These are phyloP conservation scores for Diversispora epigaea DNA, from an alignment of 192 early-diverging fungal genomes.

Conservation along the genomic window DNA sequence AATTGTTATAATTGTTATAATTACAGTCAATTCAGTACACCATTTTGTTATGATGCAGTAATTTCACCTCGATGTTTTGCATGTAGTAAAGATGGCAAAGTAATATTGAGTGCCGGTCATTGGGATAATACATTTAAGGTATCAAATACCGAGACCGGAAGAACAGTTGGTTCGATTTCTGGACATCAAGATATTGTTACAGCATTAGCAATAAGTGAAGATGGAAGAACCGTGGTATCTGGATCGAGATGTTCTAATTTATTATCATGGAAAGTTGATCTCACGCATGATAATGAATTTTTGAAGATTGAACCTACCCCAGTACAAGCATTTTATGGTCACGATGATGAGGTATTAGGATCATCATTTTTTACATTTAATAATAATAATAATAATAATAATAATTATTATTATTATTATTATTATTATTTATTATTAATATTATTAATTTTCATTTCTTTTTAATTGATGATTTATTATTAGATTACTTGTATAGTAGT, in stretches of 20 bases:
- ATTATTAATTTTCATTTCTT: too few species aligned
- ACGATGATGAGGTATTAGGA: constrained; percentile 29
- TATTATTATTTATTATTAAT: too few species aligned
- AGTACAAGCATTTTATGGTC: constrained; percentile 26
- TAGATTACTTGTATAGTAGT: constrained; percentile 29
- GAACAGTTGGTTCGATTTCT: constrained; percentile 20
- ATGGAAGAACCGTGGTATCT: constrained; percentile 25
- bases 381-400: too few species aligned
- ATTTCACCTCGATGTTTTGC: constrained; percentile 30
- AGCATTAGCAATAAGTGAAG: constrained; percentile 24
- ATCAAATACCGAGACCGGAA: constrained; percentile 21
- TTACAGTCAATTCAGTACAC: constrained; percentile 26
- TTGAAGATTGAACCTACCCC: constrained; percentile 15
- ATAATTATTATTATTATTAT: too few species aligned
- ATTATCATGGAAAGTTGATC: constrained; percentile 28
- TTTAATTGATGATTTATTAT: too few species aligned
- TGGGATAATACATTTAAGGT: constrained; percentile 31
- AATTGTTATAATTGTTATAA: neutral
- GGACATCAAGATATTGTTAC: constrained; percentile 33
- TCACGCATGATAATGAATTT: constrained; percentile 30
- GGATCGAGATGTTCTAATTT: constrained; percentile 20
- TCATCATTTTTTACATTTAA: neutral
- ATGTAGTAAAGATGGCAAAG: constrained; percentile 31
- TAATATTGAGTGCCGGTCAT: constrained; percentile 23
- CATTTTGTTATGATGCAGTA: constrained; percentile 11